Conservation (phyloP, 73 alveolate species). For the Paramecium primaurelia region DNA sequence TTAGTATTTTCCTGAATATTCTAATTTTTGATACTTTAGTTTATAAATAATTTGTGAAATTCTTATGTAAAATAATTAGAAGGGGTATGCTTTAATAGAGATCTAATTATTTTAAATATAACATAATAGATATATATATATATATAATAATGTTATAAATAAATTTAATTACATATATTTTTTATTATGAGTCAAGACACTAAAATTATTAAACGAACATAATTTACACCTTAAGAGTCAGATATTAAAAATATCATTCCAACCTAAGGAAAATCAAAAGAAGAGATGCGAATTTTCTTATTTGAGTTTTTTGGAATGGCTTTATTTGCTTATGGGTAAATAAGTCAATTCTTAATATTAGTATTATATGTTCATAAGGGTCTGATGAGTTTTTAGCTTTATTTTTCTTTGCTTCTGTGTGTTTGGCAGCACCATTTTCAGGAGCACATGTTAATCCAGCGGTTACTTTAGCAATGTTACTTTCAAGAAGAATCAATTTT, state of each 20-base stretch:
- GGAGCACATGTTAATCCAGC: constrained; percentile 48
- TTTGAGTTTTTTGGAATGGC: constrained; percentile 47
- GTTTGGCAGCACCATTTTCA: constrained; percentile 49
- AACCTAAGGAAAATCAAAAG: not conserved
- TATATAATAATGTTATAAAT: not conserved
- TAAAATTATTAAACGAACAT: not conserved
- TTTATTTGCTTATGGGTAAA: constrained; percentile 44
- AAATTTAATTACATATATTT: not conserved
- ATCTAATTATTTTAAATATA: no score
- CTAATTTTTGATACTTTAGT: no score
- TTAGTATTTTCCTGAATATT: no score
- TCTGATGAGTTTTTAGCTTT: constrained; percentile 39
- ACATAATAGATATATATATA: not conserved
- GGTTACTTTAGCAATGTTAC: constrained; percentile 9
- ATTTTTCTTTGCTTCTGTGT: constrained; percentile 43
- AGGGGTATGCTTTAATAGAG: not conserved
- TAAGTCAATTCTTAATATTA: not conserved
- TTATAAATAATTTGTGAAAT: not conserved
- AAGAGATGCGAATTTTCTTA: not conserved
- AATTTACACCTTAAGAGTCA: constrained; percentile 16
- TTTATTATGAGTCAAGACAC: not conserved
- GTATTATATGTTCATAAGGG: constrained; percentile 20
- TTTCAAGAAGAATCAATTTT: constrained; percentile 37
- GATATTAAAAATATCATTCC: constrained; percentile 20
- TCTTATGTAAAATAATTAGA: no score